phyloP scores from a whole-genome alignment of 169 alveolate genomes.

The Eimeria tenella region DNA sequence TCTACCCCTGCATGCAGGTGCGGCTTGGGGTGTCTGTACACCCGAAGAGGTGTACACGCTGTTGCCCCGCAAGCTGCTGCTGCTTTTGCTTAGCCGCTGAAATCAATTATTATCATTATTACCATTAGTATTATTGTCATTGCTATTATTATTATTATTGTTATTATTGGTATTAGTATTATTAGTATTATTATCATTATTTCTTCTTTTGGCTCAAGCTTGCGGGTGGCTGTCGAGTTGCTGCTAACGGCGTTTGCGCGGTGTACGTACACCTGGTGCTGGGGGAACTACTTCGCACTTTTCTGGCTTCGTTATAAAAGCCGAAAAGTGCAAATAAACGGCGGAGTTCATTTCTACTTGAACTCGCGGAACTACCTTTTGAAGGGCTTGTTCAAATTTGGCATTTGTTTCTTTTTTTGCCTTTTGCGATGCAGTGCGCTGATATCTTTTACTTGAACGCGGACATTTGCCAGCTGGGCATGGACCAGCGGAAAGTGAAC shows the following conservation, averaged over 20 bases:
- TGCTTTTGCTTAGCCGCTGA: neutral
- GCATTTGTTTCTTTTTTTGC: neutral
- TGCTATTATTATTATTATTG: neutral
- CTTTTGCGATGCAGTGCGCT: conserved; percentile 95
- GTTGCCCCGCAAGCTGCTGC: neutral
- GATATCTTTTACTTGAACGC: conserved; percentile 98
- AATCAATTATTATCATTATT: neutral
- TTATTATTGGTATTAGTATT: too few relatives aligned
- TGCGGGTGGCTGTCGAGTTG: too few relatives aligned
- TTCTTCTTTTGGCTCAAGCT: too few relatives aligned
- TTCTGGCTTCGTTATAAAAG: too few relatives aligned
- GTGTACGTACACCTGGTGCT: too few relatives aligned
- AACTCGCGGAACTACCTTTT: neutral
- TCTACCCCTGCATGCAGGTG: conserved; percentile 85
- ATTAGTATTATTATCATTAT: too few relatives aligned
- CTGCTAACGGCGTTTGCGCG: too few relatives aligned
- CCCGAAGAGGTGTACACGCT: neutral
- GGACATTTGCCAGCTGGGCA: conserved; percentile 99
- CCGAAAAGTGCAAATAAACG: too few relatives aligned
- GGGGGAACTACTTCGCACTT: too few relatives aligned
- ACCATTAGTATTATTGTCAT: too few relatives aligned
- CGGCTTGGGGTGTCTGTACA: neutral
- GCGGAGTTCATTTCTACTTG: too few relatives aligned
- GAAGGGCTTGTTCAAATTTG: too few relatives aligned
- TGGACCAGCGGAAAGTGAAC: conserved; percentile 99